Evolutionary conservation across 176 grass and related monocot species (phyloP).

Genomic region (Musa beccarii): DNA sequence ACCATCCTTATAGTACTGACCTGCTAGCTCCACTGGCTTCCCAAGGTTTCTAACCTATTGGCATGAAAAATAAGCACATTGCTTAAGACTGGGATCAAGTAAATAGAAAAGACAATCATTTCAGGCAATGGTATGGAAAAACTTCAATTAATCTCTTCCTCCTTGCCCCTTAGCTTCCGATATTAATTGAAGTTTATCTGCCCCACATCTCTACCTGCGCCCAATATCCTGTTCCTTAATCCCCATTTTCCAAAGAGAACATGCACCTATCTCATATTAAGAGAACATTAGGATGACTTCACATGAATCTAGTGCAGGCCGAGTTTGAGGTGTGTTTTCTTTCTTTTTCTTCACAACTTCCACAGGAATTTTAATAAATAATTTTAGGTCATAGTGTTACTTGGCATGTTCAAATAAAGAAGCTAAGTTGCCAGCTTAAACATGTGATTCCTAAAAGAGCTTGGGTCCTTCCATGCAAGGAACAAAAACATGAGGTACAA

Average conservation of each 20-base stretch:
- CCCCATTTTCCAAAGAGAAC: not conserved
- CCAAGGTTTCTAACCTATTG: slow-evolving; percentile 93
- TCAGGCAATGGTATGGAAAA: not conserved
- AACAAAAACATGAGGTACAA: no score
- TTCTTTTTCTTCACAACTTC: no score
- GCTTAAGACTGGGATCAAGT: not conserved
- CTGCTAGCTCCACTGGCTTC: slow-evolving; percentile 91
- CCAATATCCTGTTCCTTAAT: not conserved
- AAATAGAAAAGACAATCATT: not conserved
- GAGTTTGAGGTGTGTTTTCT: no score
- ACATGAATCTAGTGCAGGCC: not conserved
- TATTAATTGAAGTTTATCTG: not conserved
- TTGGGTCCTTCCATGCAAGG: no score
- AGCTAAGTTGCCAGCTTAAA: no score
- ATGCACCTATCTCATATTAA: no score
- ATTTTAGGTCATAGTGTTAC: no score
- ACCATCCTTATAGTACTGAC: slow-evolving; percentile 94
- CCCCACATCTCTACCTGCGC: not conserved
- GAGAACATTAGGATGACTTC: not conserved
- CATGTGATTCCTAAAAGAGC: no score
- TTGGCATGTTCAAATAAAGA: no score
- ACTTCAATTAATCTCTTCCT: no score
- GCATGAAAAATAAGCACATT: slow-evolving; percentile 9
- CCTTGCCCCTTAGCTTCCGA: not conserved
- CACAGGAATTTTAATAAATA: no score